Conservation (phyloP, 352 stramenopile species). For the Blastocystis sp. region DNA sequence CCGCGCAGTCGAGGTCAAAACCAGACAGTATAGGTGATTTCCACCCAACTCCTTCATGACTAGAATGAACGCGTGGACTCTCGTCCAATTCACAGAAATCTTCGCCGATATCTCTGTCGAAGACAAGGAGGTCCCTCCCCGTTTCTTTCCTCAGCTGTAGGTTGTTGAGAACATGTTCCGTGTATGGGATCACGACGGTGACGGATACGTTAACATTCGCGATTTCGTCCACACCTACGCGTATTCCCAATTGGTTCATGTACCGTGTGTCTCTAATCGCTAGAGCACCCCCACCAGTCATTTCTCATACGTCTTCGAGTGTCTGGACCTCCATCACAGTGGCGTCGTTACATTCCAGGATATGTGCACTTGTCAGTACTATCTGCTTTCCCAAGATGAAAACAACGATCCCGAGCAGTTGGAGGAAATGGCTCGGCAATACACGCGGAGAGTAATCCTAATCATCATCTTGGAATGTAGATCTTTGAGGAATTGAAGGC, state of each 20-base stretch:
- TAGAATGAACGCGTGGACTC: constrained; percentile 41
- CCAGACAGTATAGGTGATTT: background rate
- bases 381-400: constrained; percentile 1
- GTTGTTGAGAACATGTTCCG: constrained; percentile 27
- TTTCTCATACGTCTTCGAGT: constrained; percentile 26
- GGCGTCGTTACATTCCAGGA: constrained; percentile 21
- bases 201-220: constrained; percentile 51
- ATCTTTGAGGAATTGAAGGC: constrained; percentile 47
- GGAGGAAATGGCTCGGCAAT: background rate
- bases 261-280: background rate
- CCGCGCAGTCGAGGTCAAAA: constrained; percentile 1
- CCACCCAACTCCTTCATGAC: no score
- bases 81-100: constrained; percentile 17
- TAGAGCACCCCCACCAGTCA: constrained; percentile 6
- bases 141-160: background rate
- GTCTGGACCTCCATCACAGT: background rate
- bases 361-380: background rate
- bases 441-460: background rate
- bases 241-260: background rate
- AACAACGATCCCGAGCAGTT: constrained; percentile 7
- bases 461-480: background rate
- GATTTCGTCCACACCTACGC: constrained; percentile 60
- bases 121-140: background rate
- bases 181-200: constrained; percentile 56
- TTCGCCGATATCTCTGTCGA: constrained; percentile 15